These are phyloP conservation scores for Blastobotrys proliferans DNA, from an alignment of 1,139 yeast species.

Conservation along the genomic window DNA sequence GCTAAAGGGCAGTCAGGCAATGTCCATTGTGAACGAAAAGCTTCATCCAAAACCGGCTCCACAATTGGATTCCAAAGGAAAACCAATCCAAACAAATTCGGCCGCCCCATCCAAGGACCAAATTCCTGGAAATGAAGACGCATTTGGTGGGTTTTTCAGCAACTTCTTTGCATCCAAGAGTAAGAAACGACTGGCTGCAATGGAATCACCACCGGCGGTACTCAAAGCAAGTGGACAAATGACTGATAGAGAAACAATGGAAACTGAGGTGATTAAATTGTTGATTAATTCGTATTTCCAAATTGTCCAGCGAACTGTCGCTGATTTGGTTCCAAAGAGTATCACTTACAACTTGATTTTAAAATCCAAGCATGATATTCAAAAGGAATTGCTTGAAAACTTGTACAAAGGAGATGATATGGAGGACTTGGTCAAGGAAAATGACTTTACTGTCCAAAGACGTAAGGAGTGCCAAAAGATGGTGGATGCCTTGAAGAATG, in stretches of 20 bases:
- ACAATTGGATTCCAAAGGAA: conserved; percentile 93
- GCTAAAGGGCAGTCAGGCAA: conserved; percentile 89
- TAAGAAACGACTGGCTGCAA: conserved; percentile 87
- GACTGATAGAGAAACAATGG: conserved; percentile 94
- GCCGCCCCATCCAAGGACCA: conserved; percentile 22
- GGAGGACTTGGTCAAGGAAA: conserved; percentile 81
- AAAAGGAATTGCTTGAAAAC: conserved; percentile 83
- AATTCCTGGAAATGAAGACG: conserved; percentile 22
- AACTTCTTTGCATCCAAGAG: conserved; percentile 91
- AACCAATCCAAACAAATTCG: conserved; percentile 37
- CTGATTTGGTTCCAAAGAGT: conserved; percentile 93
- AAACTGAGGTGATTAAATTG: conserved; percentile 93
- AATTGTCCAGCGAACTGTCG: conserved; percentile 89
- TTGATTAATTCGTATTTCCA: conserved; percentile 84
- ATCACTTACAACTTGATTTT: conserved; percentile 81
- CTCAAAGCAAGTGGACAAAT: conserved; percentile 91
- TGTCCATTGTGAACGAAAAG: conserved; percentile 88
- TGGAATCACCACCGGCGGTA: conserved; percentile 97
- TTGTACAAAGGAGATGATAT: conserved; percentile 78
- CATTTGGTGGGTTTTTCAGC: conserved; percentile 76
- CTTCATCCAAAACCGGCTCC: conserved; percentile 73
- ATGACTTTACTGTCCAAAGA: conserved; percentile 87
- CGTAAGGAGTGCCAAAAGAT: conserved; percentile 91
- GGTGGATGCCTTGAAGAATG: conserved; percentile 89
- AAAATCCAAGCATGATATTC: conserved; percentile 79